A percentile compares a stretch with the other conserved stretches of the same genome.
Conservation (phyloP, 2,329 filamentous ascomycete genomes). For the Aspergillus japonicus region DNA sequence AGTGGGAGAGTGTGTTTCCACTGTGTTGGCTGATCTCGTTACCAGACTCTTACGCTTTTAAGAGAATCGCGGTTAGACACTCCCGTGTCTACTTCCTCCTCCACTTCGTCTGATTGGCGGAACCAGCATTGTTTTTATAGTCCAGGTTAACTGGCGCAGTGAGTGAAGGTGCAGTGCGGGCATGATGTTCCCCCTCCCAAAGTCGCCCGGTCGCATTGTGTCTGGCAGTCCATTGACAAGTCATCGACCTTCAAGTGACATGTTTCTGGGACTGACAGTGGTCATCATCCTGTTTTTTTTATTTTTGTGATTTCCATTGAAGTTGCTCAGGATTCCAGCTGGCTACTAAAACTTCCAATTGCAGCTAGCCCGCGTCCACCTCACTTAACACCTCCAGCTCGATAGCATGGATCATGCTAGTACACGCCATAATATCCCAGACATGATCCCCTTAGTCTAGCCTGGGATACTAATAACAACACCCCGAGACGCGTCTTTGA, state of each 20-base stretch:
- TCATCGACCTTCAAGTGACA: not conserved
- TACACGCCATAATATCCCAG: too few relatives aligned
- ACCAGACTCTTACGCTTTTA: slow-evolving; percentile 1
- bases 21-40: slow-evolving; percentile 1
- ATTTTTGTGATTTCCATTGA: too few relatives aligned
- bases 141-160: not conserved
- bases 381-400: too few relatives aligned
- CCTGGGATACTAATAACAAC: too few relatives aligned
- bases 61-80: not conserved
- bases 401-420: too few relatives aligned
- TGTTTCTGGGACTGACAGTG: not conserved
- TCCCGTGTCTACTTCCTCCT: not conserved
- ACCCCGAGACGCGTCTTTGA: too few relatives aligned
- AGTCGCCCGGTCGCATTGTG: not conserved
- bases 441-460: too few relatives aligned
- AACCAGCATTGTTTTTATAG: not conserved
- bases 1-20: not conserved
- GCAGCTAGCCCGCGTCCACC: too few relatives aligned
- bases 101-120: not conserved
- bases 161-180: not conserved
- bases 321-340: too few relatives aligned
- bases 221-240: not conserved
- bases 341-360: too few relatives aligned
- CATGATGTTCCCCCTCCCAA: not conserved
- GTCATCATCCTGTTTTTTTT: too few relatives aligned